A percentile compares a stretch with the other conserved stretches of the same genome.
These are phyloP conservation scores for Eutrema salsugineum DNA, from an alignment of 441 rosid genomes.

Conservation along the genomic window DNA sequence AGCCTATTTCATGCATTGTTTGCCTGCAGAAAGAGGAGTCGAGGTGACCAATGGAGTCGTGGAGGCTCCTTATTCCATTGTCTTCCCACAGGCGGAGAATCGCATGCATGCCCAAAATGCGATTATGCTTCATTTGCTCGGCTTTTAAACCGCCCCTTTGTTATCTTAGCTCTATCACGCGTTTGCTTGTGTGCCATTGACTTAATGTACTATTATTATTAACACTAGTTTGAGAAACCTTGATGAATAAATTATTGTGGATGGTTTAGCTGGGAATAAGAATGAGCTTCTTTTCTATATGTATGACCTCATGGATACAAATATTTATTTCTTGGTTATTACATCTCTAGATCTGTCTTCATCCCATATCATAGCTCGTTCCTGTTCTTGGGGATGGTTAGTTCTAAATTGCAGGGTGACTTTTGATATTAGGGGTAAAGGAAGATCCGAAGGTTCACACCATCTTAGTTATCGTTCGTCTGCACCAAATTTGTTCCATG, in stretches of 20 bases:
- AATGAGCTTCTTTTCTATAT: constrained; percentile 23
- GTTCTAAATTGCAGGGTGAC: not conserved
- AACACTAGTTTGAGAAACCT: constrained; percentile 19
- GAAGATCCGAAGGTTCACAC: constrained; percentile 6
- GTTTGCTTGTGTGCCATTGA: not conserved
- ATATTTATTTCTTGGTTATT: constrained; percentile 3
- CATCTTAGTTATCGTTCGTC: constrained; percentile 53
- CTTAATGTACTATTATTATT: not conserved
- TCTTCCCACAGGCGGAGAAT: constrained; percentile 98
- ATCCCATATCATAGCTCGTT: constrained; percentile 6
- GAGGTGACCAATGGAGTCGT: constrained; percentile 89
- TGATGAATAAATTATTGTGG: not conserved
- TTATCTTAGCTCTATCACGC: constrained; percentile 3
- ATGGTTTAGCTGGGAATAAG: constrained; percentile 13
- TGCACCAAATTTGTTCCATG: constrained; percentile 83
- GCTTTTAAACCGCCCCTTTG: constrained; percentile 38
- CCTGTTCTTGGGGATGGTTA: constrained; percentile 3
- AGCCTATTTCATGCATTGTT: constrained; percentile 97
- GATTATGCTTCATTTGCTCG: constrained; percentile 81
- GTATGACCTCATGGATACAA: constrained; percentile 7
- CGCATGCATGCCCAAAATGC: constrained; percentile 98
- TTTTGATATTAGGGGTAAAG: constrained; percentile 1
- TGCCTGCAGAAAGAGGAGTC: constrained; percentile 96
- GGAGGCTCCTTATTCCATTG: constrained; percentile 93
- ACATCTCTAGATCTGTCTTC: constrained; percentile 31